Evolutionary conservation across 2,329 filamentous ascomycete genomes (phyloP).

Genomic region (Calonectria pauciramosa): DNA sequence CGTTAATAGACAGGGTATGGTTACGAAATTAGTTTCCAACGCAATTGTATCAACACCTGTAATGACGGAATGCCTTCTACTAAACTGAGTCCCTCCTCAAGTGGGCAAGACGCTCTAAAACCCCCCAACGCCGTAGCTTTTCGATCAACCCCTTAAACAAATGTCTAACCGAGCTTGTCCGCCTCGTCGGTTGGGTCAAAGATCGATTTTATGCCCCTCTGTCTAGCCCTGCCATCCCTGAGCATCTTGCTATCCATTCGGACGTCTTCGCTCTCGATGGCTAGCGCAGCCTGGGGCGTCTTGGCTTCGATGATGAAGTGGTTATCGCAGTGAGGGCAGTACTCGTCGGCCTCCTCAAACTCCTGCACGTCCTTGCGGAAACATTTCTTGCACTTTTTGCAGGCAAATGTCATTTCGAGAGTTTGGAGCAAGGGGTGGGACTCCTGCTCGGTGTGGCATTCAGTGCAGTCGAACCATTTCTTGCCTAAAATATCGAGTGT

Average conservation of each 20-base stretch:
- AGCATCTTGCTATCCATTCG: constrained; percentile 91
- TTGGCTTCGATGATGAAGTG: constrained; percentile 95
- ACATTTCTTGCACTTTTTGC: constrained; percentile 99
- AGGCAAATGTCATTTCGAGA: constrained; percentile 93
- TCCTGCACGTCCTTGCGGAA: constrained; percentile 94
- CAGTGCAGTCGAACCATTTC: constrained; percentile 99
- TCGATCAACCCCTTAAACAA: constrained; percentile 7
- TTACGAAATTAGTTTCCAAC: constrained; percentile 45
- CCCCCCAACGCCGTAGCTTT: constrained; percentile 49
- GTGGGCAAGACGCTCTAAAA: constrained; percentile 41
- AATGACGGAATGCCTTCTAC: constrained; percentile 46
- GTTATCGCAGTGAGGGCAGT: constrained; percentile 99
- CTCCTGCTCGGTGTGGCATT: constrained; percentile 90
- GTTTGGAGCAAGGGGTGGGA: constrained; percentile 81
- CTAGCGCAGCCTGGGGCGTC: constrained; percentile 84
- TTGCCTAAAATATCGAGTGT: constrained; percentile 68
- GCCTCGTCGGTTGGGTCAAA: constrained; percentile 84
- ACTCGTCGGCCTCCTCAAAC: constrained; percentile 98
- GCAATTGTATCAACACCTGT: constrained; percentile 56
- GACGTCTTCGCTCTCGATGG: constrained; percentile 92
- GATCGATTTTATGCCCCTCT: constrained; percentile 69
- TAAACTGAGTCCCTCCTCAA: constrained; percentile 32
- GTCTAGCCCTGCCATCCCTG: constrained; percentile 84
- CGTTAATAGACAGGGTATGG: constrained; percentile 46
- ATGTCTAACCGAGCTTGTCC: constrained; percentile 78